Evolutionary conservation across 140 eudicot genomes (phyloP).

Genomic region (Cichorium intybus): DNA sequence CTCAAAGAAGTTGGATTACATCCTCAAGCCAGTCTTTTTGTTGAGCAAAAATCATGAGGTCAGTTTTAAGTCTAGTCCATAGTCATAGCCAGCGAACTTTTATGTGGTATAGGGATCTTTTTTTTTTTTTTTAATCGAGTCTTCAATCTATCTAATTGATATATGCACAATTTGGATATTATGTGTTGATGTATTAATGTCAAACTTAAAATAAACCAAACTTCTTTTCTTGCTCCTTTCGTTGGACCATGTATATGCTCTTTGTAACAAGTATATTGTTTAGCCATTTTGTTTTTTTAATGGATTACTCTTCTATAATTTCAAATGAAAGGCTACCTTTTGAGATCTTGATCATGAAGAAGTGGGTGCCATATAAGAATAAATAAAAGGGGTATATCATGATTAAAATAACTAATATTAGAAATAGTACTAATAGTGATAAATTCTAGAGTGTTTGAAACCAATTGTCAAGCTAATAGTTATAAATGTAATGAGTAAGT

Average conservation of each 20-base stretch:
- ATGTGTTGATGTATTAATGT: background rate
- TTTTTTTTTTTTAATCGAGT: slow-evolving; percentile 8
- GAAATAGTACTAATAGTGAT: too few species aligned
- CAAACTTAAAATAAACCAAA: slow-evolving; percentile 7
- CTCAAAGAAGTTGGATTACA: slow-evolving; percentile 83
- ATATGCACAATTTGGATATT: background rate
- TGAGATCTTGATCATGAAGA: too few species aligned
- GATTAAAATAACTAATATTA: too few species aligned
- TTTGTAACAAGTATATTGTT: background rate
- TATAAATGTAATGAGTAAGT: too few species aligned
- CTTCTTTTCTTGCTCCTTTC: background rate
- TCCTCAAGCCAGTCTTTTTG: slow-evolving; percentile 98
- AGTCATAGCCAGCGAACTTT: background rate
- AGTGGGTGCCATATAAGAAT: too few species aligned
- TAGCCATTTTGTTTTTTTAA: too few species aligned
- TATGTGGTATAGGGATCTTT: slow-evolving; percentile 4
- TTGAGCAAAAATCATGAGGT: slow-evolving; percentile 55
- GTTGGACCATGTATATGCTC: background rate
- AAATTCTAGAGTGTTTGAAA: too few species aligned
- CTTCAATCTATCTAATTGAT: background rate
- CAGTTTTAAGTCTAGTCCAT: background rate
- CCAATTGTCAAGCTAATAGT: too few species aligned
- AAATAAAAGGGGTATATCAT: too few species aligned
- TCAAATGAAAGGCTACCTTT: too few species aligned
- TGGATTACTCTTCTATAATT: too few species aligned